Percentiles rank a stretch among this genome's conserved stretches.
phyloP scores from a whole-genome alignment of 306 rosid species.

The Cucumis sativus region DNA sequence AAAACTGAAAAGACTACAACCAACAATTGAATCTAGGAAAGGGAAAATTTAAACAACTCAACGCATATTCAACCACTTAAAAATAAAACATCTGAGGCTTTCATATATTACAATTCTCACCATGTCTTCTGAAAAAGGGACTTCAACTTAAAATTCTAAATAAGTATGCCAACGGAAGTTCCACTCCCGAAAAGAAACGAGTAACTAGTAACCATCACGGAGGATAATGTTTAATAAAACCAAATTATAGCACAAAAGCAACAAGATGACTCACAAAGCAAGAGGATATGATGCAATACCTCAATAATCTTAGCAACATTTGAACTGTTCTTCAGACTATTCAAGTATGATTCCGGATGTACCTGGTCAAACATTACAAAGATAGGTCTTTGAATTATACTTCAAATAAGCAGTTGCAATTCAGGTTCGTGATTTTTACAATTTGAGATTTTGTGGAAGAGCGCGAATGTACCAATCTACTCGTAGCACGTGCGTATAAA shows the following conservation, averaged over 20 bases:
- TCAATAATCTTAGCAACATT: constrained; percentile 70
- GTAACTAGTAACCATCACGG: neutral
- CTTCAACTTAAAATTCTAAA: neutral
- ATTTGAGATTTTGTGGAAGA: neutral
- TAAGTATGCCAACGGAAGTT: neutral
- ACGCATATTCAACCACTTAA: neutral
- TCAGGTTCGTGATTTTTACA: neutral
- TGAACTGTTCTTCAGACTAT: constrained; percentile 52
- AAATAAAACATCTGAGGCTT: neutral
- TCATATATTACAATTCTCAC: neutral
- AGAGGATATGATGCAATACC: constrained; percentile 29
- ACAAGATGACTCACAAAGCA: neutral
- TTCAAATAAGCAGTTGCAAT: neutral
- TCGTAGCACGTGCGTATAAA: neutral
- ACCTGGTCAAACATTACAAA: constrained; percentile 33
- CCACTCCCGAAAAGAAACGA: neutral
- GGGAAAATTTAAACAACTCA: constrained; percentile 8
- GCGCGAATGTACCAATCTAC: neutral
- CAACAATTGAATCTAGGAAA: neutral
- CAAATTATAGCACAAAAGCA: neutral
- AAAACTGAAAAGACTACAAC: neutral
- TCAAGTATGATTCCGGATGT: constrained; percentile 73
- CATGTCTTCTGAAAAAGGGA: neutral
- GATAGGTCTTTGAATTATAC: neutral
- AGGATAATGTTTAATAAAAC: neutral